These are phyloP conservation scores for Aspergillus novofumigatus DNA, from an alignment of 2,329 filamentous ascomycete species.

Conservation along the genomic window DNA sequence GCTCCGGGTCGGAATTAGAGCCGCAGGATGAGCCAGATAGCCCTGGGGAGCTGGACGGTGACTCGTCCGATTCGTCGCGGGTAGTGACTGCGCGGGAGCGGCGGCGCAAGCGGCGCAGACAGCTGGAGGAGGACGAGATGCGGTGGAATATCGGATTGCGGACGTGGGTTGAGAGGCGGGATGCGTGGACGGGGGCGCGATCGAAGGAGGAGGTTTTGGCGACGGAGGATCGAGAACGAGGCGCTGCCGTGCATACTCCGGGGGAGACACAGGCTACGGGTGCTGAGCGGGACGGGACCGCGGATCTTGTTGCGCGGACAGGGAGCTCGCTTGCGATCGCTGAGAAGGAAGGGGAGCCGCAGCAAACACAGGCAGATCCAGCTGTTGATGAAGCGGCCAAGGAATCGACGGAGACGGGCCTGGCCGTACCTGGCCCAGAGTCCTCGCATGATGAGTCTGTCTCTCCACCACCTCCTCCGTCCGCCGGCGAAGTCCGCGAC, in stretches of 20 bases:
- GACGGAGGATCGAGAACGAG: slow-evolving; percentile 12
- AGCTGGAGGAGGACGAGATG: slow-evolving; percentile 61
- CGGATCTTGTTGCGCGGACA: slow-evolving; percentile 15
- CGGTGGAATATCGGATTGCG: slow-evolving; percentile 76
- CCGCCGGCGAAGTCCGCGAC: slow-evolving; percentile 40
- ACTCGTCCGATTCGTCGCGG: slow-evolving; percentile 18
- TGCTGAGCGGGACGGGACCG: slow-evolving; percentile 3
- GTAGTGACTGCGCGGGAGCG: slow-evolving; percentile 46
- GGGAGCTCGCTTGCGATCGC: slow-evolving; percentile 21
- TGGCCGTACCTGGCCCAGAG: slow-evolving; percentile 29
- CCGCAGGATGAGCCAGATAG: slow-evolving; percentile 15
- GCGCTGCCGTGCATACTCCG: slow-evolving; percentile 2
- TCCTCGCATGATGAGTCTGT: slow-evolving; percentile 26
- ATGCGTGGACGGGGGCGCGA: slow-evolving; percentile 78
- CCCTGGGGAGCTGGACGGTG: slow-evolving; percentile 12
- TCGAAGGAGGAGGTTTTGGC: slow-evolving; percentile 25
- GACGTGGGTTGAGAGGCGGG: slow-evolving; percentile 71
- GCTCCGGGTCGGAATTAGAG: slow-evolving; percentile 35
- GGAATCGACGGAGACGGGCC: slow-evolving; percentile 22
- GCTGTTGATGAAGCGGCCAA: slow-evolving; percentile 18
- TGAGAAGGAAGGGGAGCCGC: slow-evolving; percentile 12
- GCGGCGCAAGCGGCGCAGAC: slow-evolving; percentile 54
- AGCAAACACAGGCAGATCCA: slow-evolving; percentile 15
- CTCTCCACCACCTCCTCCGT: slow-evolving; percentile 15
- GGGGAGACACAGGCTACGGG: not conserved